Evolutionary conservation across 2,329 filamentous ascomycete species (phyloP), one percentile per base, ranked within the genome.

Genomic region (Aspergillus uvarum): DNA sequence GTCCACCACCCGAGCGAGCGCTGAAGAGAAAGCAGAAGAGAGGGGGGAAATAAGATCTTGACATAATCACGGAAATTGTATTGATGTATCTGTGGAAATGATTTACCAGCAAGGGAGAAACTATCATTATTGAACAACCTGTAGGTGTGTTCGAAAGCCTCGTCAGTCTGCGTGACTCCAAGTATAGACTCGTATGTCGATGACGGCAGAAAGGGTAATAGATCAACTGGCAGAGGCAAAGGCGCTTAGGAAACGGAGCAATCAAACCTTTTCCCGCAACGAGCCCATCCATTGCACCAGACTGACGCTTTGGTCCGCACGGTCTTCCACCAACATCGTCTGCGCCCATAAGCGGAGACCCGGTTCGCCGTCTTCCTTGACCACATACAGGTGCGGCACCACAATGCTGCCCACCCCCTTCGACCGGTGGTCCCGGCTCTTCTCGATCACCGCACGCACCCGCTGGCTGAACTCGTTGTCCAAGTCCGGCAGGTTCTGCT

Each of bases 401-500:
- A 89, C 86, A 66, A 98, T 96, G 76, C 92, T 96, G 64, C 95
- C 95, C 16, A 95, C 93, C 2, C 93, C 92, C 72, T 92, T 90
- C 31, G 90, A 85, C 73, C 87, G 85, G 79, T 96, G 89, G 72
- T 98, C 94, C 59, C 89, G 85, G 75, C 91, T 96, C 87, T 99
- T 99, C 69, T 93, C 89, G 59, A 97, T 80, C 10, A 99, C 92
- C 6, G 90, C 90, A 54, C 95, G 87, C 38, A 99, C 89, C 26
- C 94, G 87, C 81, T 98, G 94, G 77, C 92, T 98, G 83, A 98
- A 97, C 75, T 99, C 95, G 68, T 92, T 94, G 68, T 98, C 95
- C 44, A 98, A 80, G 67, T 96, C 88, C 0, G 94, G 92, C 64
- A 99, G 77, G 4, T 87, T 86, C 24, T 89, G 89, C 83, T 99